Evolutionary conservation across 306 rosid species (phyloP).

Genomic region (Hippophae gyantsensis): DNA sequence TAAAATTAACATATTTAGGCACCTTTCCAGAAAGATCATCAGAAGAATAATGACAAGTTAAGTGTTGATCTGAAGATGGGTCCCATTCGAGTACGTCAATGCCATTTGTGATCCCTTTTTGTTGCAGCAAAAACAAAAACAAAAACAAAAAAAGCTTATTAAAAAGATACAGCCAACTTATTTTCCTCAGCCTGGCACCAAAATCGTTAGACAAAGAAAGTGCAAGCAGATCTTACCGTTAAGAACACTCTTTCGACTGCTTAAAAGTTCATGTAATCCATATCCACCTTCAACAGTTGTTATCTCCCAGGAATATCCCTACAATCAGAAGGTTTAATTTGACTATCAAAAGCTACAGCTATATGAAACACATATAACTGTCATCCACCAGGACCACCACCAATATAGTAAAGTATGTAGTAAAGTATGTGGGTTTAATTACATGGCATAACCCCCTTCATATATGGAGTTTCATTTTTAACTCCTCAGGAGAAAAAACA

Average conservation of each 20-base stretch:
- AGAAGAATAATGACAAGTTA: conserved; percentile 49
- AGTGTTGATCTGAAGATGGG: conserved; percentile 58
- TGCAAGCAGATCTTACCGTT: conserved; percentile 30
- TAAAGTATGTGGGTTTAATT: too few relatives aligned
- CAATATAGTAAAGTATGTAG: too few relatives aligned
- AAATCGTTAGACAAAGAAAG: conserved; percentile 7
- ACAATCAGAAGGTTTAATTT: conserved; percentile 17
- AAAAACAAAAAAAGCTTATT: background rate
- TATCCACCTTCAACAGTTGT: conserved; percentile 72
- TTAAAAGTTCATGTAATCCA: conserved; percentile 57
- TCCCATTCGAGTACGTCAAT: conserved; percentile 72
- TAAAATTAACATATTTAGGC: conserved; percentile 10
- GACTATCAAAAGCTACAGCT: conserved; percentile 5
- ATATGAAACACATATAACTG: conserved; percentile 10
- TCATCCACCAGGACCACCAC: conserved; percentile 3
- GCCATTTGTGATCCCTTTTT: conserved; percentile 79
- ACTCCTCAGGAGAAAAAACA: too few relatives aligned
- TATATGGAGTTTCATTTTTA: too few relatives aligned
- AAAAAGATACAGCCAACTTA: conserved; percentile 3
- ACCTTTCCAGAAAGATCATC: conserved; percentile 79
- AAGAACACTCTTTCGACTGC: conserved; percentile 57
- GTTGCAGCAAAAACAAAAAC: conserved; percentile 9
- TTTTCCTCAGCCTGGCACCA: conserved; percentile 7
- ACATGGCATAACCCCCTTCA: too few relatives aligned
- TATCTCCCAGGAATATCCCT: conserved; percentile 92